Base-by-base conservation (phyloP, 139 green algal species). In the Mychonastes homosphaera region DNA sequence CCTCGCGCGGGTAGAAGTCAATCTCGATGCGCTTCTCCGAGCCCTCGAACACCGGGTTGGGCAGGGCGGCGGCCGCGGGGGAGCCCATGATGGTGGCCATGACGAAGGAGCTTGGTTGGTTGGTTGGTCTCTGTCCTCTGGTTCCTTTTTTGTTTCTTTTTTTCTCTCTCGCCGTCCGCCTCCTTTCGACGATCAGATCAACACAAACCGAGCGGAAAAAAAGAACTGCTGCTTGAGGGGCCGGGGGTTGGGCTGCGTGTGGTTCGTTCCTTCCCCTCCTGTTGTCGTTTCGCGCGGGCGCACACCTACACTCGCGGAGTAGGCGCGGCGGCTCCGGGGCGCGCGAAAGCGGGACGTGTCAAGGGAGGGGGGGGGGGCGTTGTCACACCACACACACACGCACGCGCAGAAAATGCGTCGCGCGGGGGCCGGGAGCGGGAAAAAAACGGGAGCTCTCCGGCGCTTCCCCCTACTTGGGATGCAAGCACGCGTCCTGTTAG, bases 1-100 rank as follows among this genome's bases (percentile, higher is more conserved):
- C 35, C 21, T 63, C 44, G n/a, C 53, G 53, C 1, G 76, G 30
- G 43, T 32, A 21, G 57, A 95, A 96, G 58, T 87, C 82, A 16
- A 95, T 70, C 61, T 91, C 83, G n/a, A 97, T 65, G 34, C 90
- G 78, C 77, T 97, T 97, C 76, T 97, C 90, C 15, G 63, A 84
- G 52, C 90, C 90, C 74, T 97, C 90, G 52, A 97, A 97, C 0
- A 83, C 74, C 27, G 86, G 62, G 35, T 68, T 58, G 72, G 71
- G 50, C 69, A 75, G 58, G 62, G 57, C 50, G 4, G 18, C 32
- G 59, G 36, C 27, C 34, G 35, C 6, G 16, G 32, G 50, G 36
- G 28, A 61, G 19, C 4, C 4, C 12, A 24, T 35, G n/a, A 10
- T 24, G 29, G n/a, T 53, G 27, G 43, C 32, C 5, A 55, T n/a